Evolutionary conservation across 2,329 filamentous ascomycete species (phyloP).

Genomic region (Exophiala spinifera): DNA sequence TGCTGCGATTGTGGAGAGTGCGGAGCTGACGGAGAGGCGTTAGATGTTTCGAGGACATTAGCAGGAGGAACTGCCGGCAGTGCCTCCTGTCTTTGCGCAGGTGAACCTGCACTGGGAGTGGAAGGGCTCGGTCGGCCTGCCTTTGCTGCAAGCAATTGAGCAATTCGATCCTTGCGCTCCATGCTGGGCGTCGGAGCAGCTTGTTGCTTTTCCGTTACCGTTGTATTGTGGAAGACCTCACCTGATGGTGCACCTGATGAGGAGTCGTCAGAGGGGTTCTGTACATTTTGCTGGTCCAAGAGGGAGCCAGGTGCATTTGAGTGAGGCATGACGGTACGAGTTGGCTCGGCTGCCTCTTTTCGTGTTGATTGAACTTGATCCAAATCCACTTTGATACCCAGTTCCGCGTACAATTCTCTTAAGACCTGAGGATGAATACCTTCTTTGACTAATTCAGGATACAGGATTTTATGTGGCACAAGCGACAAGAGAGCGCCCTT

Average conservation of each 20-base stretch:
- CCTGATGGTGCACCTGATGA: background rate
- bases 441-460: slow-evolving; percentile 69
- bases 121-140: slow-evolving; percentile 49
- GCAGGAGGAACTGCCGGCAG: background rate
- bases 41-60: background rate
- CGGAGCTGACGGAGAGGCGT: background rate
- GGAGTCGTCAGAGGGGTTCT: no score
- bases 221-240: no score
- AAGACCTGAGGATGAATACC: slow-evolving; percentile 65
- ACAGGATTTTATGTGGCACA: slow-evolving; percentile 64
- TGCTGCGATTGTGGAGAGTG: background rate
- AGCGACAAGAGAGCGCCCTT: slow-evolving; percentile 66
- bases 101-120: background rate
- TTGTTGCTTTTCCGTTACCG: slow-evolving; percentile 20
- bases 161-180: slow-evolving; percentile 73
- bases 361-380: background rate
- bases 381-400: slow-evolving; percentile 53
- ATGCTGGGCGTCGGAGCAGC: slow-evolving; percentile 45
- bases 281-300: no score
- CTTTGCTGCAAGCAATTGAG: slow-evolving; percentile 71
- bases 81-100: slow-evolving; percentile 2
- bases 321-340: background rate
- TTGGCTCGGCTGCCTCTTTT: background rate
- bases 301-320: no score
- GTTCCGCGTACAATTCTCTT: slow-evolving; percentile 62